Base-by-base conservation (phyloP, 2,329 filamentous ascomycete genomes). In the Graphilbum fragrans region DNA sequence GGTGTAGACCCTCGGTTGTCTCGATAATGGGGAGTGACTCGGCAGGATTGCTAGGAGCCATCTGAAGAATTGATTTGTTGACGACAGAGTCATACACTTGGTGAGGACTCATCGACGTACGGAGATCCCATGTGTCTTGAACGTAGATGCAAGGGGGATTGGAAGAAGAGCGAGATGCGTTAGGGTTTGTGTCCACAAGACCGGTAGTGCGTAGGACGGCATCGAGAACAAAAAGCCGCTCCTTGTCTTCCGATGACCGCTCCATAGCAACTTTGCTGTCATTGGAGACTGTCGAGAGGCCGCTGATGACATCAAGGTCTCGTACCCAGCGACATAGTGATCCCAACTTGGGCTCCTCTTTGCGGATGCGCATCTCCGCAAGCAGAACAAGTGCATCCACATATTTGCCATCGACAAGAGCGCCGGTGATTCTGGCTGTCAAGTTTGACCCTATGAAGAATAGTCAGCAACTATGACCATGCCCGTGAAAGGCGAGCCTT, bases 241-340 rank as follows among this genome's bases (percentile, higher is more conserved):
- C 72, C 29, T 67, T 58, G 11, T 78, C 72, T 35, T 61, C 64
- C 3, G 55, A 50, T 0, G 64, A 62, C 29, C 70, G 63, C 41
- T 61, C 50, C 3, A 57, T 47, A 1, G 45, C 52, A 14, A 48
- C 52, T 32, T 55, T 55, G 36, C 60, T 57, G 3, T 65, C 65
- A 2, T 63, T 63, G 0, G 72, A 61, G 41, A 71, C 64, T 19
- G 75, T 74, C 4, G 75, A 75, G 8, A 82, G 59, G 2, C 78
- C 78, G 48, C 74, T 80, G 38, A 82, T 73, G 20, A 82, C 73
- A 50, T 84, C 80, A 21, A 84, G 61, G 52, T 82, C 79, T 43
- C 80, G 70, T 5, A 84, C 80, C 80, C 80, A 85, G 43, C 80
- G 73, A 55, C 79, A 83, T 8, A 84, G 58, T 2, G 80, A 77